phyloP scores from a whole-genome alignment of 805 yeast species.

The Saccharomyces jurei region DNA sequence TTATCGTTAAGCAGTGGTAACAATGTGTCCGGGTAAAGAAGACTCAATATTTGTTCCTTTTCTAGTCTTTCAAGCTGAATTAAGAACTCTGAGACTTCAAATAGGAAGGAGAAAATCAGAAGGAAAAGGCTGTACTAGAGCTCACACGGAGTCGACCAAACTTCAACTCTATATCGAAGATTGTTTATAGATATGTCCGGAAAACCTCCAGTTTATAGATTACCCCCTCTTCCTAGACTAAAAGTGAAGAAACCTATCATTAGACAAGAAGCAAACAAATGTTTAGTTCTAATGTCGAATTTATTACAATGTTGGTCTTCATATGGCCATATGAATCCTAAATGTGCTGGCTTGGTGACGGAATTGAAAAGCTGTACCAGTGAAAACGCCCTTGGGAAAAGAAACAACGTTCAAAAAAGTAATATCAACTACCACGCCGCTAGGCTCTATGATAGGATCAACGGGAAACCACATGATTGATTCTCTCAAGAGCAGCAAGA shows the following conservation, averaged over 20 bases:
- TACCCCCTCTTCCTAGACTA: slow-evolving; percentile 70
- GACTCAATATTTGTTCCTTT: background rate
- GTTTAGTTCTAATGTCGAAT: slow-evolving; percentile 75
- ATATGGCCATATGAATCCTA: slow-evolving; percentile 71
- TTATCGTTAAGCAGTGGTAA: background rate
- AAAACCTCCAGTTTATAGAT: slow-evolving; percentile 34
- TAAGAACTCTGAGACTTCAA: background rate
- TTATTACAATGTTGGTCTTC: slow-evolving; percentile 94
- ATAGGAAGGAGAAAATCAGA: background rate
- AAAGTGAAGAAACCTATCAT: slow-evolving; percentile 59
- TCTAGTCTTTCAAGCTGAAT: background rate
- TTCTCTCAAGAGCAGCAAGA: background rate
- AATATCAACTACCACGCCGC: slow-evolving; percentile 48
- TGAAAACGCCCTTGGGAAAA: slow-evolving; percentile 24
- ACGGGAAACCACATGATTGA: slow-evolving; percentile 38
- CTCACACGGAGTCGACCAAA: background rate
- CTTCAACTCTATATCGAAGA: background rate
- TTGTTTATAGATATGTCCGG: slow-evolving; percentile 22
- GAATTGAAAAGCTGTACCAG: slow-evolving; percentile 73
- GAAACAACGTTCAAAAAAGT: slow-evolving; percentile 27
- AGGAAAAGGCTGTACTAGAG: background rate
- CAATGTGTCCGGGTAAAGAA: background rate
- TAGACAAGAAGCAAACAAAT: slow-evolving; percentile 55
- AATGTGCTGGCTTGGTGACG: slow-evolving; percentile 55
- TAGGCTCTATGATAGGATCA: slow-evolving; percentile 41